These are phyloP conservation scores for Raddia distichophylla DNA, from an alignment of 176 grass and related monocot species.

Conservation along the genomic window DNA sequence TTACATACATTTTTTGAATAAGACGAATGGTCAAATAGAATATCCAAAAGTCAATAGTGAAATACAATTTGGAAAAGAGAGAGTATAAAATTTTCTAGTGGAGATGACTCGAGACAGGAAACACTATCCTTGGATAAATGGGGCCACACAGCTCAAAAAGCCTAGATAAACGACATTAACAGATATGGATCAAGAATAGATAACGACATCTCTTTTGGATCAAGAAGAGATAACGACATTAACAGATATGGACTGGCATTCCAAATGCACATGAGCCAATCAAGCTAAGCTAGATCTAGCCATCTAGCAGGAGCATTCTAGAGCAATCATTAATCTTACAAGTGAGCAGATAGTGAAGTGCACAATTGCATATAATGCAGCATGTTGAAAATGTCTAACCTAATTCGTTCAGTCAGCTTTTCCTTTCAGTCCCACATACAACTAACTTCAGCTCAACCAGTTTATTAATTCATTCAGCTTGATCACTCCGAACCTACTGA, in stretches of 20 bases:
- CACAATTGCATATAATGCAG: background rate
- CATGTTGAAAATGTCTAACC: too few relatives aligned
- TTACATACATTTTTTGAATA: too few relatives aligned
- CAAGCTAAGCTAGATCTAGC: constrained; percentile 7
- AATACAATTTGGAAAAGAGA: too few relatives aligned
- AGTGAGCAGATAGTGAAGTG: constrained; percentile 2
- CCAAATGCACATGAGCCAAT: background rate
- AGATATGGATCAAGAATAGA: too few relatives aligned
- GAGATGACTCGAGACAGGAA: background rate
- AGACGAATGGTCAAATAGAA: background rate
- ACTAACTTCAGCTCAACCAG: too few relatives aligned
- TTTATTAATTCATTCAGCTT: too few relatives aligned
- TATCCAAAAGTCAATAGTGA: too few relatives aligned
- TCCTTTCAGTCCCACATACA: too few relatives aligned
- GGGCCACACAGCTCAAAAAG: constrained; percentile 12
- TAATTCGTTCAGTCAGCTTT: too few relatives aligned
- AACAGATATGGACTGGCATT: background rate
- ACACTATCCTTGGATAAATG: background rate
- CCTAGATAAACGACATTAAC: background rate
- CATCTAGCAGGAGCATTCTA: background rate
- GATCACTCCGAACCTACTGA: too few relatives aligned
- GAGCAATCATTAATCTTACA: background rate
- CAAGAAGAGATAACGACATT: constrained; percentile 15
- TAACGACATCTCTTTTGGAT: constrained; percentile 4
- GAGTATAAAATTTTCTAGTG: background rate